phyloP scores from a whole-genome alignment of 768 basidiomycete genomes.

The Podaxis sp. region DNA sequence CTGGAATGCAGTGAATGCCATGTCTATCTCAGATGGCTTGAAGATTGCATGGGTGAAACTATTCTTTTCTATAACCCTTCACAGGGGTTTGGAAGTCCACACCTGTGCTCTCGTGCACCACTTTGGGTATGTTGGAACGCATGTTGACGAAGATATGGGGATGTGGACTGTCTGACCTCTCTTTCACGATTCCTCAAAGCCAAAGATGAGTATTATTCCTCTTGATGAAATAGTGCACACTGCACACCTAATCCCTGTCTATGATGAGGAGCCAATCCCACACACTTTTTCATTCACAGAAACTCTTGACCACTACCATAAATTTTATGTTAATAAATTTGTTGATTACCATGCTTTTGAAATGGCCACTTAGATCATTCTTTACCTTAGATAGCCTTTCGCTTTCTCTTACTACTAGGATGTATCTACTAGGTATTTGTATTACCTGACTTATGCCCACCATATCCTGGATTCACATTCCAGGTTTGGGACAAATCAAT shows the following conservation, averaged over 20 bases:
- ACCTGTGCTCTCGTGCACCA: conserved; percentile 5
- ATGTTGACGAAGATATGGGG: not conserved
- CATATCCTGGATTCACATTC: no score
- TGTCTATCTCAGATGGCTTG: not conserved
- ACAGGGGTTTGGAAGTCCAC: not conserved
- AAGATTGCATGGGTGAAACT: not conserved
- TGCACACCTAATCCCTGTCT: conserved; percentile 11
- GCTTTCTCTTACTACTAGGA: no score
- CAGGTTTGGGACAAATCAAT: no score
- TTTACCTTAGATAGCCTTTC: no score
- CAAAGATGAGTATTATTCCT: not conserved
- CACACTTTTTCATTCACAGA: conserved; percentile 15
- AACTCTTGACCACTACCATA: conserved; percentile 8
- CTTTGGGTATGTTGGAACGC: not conserved
- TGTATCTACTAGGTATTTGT: no score
- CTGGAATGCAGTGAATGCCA: no score
- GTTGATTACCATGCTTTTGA: conserved; percentile 15
- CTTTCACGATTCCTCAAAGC: not conserved
- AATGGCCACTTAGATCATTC: not conserved
- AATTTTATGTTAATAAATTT: conserved; percentile 16
- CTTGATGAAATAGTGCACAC: not conserved
- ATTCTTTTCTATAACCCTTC: not conserved
- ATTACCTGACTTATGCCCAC: no score
- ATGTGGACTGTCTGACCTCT: not conserved
- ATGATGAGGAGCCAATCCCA: conserved; percentile 23